phyloP scores from a whole-genome alignment of 768 basidiomycete species.

The Kockovaella imperatae region DNA sequence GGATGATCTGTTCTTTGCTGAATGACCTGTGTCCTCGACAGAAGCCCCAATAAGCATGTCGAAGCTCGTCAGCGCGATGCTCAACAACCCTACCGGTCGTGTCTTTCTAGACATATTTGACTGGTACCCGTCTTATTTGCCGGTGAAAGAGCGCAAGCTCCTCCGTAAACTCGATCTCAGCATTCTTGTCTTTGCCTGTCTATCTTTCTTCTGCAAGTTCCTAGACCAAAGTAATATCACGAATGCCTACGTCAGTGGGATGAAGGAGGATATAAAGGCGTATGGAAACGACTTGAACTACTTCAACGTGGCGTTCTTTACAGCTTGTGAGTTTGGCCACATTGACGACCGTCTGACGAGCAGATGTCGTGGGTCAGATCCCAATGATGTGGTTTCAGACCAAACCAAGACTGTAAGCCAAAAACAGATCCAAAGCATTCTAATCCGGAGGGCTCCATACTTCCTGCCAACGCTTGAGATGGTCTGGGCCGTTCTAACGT shows the following conservation, averaged over 20 bases:
- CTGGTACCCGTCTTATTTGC: constrained; percentile 26
- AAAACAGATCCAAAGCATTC: neutral
- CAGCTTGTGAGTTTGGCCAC: constrained; percentile 3
- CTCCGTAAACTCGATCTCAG: constrained; percentile 24
- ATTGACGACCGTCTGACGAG: neutral
- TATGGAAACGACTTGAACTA: constrained; percentile 26
- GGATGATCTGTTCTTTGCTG: too few species aligned
- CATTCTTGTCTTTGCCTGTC: constrained; percentile 27
- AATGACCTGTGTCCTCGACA: too few species aligned
- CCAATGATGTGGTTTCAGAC: constrained; percentile 24
- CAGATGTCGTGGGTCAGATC: constrained; percentile 24
- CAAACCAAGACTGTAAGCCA: constrained; percentile 13
- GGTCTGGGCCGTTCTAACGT: constrained; percentile 19
- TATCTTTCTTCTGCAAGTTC: constrained; percentile 22
- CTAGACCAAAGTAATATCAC: constrained; percentile 20
- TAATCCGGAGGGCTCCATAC: constrained; percentile 12
- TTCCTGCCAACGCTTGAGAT: constrained; percentile 20
- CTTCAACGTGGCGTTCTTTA: constrained; percentile 9
- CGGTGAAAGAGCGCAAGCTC: constrained; percentile 15
- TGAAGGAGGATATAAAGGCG: constrained; percentile 29
- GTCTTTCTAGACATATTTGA: constrained; percentile 24
- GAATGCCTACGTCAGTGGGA: constrained; percentile 27
- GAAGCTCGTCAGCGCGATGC: too few species aligned
- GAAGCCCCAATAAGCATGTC: too few species aligned
- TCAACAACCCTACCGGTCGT: neutral